Conservation (phyloP, 768 basidiomycete species). For the Kwoniella europaea region DNA sequence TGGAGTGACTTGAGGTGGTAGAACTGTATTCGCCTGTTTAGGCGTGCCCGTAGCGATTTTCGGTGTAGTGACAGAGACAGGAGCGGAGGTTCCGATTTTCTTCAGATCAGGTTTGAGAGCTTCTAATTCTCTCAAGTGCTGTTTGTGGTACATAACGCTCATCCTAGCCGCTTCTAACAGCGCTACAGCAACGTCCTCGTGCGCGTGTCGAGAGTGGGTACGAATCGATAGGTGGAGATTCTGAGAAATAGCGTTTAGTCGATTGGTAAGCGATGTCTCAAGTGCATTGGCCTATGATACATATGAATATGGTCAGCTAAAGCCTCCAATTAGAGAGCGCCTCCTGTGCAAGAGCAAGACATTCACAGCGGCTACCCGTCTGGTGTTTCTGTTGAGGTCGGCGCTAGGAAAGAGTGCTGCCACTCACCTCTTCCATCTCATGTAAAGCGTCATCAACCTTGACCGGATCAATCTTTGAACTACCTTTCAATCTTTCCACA, state of each 20-base stretch:
- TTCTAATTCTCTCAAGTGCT: conserved; percentile 84
- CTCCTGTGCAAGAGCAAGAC: no score
- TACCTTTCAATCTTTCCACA: conserved; percentile 65
- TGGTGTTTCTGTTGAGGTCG: no score
- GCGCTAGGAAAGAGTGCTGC: no score
- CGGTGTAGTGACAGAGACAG: conserved; percentile 11
- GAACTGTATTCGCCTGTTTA: background rate
- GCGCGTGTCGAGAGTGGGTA: conserved; percentile 80
- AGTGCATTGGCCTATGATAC: conserved; percentile 80
- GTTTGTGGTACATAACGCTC: conserved; percentile 87
- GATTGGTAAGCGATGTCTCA: conserved; percentile 78
- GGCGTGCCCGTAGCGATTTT: conserved; percentile 9
- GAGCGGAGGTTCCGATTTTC: conserved; percentile 45
- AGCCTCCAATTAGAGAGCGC: no score
- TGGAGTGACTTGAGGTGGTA: conserved; percentile 10
- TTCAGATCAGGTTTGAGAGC: conserved; percentile 75
- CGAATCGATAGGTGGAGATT: conserved; percentile 87
- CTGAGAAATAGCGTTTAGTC: conserved; percentile 91
- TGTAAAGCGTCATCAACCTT: conserved; percentile 57
- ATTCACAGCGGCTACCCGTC: no score
- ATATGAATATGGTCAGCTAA: background rate
- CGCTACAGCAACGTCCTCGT: conserved; percentile 87
- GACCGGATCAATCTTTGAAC: conserved; percentile 71
- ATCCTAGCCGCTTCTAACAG: conserved; percentile 92
- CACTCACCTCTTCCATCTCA: conserved; percentile 56